These are phyloP conservation scores for Whalleya microplaca DNA, from an alignment of 2,329 filamentous ascomycete genomes.

Conservation along the genomic window DNA sequence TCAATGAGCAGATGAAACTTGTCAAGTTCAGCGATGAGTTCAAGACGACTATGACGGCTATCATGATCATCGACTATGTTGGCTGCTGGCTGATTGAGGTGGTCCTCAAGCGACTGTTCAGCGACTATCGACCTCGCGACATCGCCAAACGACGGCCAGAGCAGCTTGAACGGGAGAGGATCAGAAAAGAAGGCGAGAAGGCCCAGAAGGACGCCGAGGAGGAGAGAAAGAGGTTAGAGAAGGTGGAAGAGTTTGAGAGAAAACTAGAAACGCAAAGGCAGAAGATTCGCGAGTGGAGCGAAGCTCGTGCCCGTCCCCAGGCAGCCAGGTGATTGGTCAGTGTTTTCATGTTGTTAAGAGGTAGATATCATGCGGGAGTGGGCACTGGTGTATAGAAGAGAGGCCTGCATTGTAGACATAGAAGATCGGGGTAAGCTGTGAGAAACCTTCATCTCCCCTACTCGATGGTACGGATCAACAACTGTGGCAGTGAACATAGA, in stretches of 20 bases:
- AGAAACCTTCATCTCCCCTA: background rate
- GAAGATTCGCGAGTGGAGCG: slow-evolving; percentile 52
- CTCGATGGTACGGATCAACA: too few relatives aligned
- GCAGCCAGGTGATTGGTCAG: slow-evolving; percentile 5
- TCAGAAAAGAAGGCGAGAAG: slow-evolving; percentile 65
- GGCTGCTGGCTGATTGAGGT: slow-evolving; percentile 90
- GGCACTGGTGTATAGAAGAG: slow-evolving; percentile 10
- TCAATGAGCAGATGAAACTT: slow-evolving; percentile 90
- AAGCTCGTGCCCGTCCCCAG: slow-evolving; percentile 26
- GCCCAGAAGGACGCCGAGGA: slow-evolving; percentile 52
- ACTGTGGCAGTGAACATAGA: too few relatives aligned
- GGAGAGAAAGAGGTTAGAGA: slow-evolving; percentile 56
- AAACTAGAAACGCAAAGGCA: slow-evolving; percentile 56
- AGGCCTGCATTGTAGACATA: slow-evolving; percentile 15
- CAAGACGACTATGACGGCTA: slow-evolving; percentile 78
- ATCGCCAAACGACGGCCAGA: slow-evolving; percentile 87
- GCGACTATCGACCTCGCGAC: slow-evolving; percentile 90
- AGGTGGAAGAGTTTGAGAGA: slow-evolving; percentile 63
- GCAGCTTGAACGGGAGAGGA: slow-evolving; percentile 77
- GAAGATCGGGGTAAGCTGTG: background rate
- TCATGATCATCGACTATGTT: slow-evolving; percentile 87
- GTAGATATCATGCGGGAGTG: background rate
- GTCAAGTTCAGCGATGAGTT: slow-evolving; percentile 90
- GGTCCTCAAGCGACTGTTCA: slow-evolving; percentile 81
- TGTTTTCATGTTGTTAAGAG: background rate